Conservation (phyloP, 169 alveolate genomes). For the Plasmodium blacklocki region DNA sequence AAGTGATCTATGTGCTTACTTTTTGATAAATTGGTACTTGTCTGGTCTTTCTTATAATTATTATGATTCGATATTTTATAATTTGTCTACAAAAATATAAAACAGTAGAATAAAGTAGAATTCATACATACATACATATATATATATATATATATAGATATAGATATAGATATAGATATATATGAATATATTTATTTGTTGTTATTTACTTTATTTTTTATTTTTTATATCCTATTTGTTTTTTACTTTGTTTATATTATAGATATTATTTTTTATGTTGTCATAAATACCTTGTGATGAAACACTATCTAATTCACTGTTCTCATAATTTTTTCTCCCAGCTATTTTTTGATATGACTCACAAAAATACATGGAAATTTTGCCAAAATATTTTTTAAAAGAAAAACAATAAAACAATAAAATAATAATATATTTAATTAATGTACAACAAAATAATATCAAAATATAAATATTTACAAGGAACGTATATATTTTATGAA, state of each 20-base stretch:
- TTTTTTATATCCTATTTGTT: background rate
- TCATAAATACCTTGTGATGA: slow-evolving; percentile 46
- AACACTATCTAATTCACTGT: slow-evolving; percentile 25
- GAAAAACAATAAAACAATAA: background rate
- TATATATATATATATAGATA: background rate
- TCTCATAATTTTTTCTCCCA: slow-evolving; percentile 23
- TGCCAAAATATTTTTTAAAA: slow-evolving; percentile 14
- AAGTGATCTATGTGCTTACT: too few relatives aligned
- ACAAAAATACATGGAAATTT: slow-evolving; percentile 25
- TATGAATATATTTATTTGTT: background rate
- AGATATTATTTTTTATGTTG: slow-evolving; percentile 44
- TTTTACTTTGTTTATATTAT: slow-evolving; percentile 42
- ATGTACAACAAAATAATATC: background rate
- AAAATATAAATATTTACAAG: background rate
- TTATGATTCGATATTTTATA: slow-evolving; percentile 8
- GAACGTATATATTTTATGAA: too few relatives aligned
- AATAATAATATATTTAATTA: slow-evolving; percentile 1
- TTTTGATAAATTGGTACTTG: background rate
- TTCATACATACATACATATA: background rate
- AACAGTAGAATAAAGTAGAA: background rate
- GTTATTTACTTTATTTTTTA: background rate
- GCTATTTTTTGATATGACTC: slow-evolving; percentile 67
- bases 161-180: background rate
- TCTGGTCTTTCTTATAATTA: slow-evolving; percentile 13
- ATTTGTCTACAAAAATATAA: slow-evolving; percentile 30